Percentiles rank a stretch among this genome's conserved stretches.
Conservation (phyloP, 768 basidiomycete species). For the Mycena maculata region DNA sequence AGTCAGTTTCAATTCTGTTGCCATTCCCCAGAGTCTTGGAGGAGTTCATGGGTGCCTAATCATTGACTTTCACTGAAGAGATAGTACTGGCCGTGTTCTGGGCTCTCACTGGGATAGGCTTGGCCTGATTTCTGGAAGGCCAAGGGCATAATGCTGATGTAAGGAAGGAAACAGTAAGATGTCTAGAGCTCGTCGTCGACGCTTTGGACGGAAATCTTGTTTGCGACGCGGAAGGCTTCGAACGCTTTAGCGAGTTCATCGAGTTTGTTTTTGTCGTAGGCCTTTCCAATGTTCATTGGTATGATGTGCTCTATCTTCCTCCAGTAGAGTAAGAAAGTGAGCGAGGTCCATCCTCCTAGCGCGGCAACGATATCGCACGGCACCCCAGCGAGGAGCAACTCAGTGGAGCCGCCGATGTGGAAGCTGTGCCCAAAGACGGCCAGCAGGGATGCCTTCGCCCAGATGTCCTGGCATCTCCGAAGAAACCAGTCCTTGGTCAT, state of each 20-base stretch:
- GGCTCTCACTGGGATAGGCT: too few species aligned
- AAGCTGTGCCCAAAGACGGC: conserved; percentile 45
- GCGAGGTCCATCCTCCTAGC: conserved; percentile 46
- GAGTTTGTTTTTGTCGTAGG: conserved; percentile 21
- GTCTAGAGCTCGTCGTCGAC: neutral
- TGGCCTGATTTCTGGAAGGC: neutral
- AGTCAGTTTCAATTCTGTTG: too few species aligned
- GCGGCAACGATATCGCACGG: conserved; percentile 45
- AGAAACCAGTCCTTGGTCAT: conserved; percentile 30
- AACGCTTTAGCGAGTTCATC: conserved; percentile 3
- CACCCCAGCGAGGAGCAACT: conserved; percentile 44
- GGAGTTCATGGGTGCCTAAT: too few species aligned
- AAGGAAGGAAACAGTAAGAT: neutral
- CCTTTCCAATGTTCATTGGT: conserved; percentile 29
- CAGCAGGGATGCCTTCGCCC: conserved; percentile 19
- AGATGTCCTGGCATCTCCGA: conserved; percentile 28
- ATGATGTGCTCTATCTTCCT: conserved; percentile 37
- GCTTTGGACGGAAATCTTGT: neutral
- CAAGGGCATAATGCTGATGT: neutral
- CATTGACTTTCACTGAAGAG: too few species aligned
- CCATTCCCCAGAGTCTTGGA: too few species aligned
- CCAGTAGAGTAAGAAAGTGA: conserved; percentile 51
- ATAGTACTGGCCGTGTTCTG: too few species aligned
- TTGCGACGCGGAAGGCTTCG: conserved; percentile 15
- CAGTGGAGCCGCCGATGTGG: conserved; percentile 48